Conservation (phyloP, 306 rosid genomes). For the Corylus avellana region DNA sequence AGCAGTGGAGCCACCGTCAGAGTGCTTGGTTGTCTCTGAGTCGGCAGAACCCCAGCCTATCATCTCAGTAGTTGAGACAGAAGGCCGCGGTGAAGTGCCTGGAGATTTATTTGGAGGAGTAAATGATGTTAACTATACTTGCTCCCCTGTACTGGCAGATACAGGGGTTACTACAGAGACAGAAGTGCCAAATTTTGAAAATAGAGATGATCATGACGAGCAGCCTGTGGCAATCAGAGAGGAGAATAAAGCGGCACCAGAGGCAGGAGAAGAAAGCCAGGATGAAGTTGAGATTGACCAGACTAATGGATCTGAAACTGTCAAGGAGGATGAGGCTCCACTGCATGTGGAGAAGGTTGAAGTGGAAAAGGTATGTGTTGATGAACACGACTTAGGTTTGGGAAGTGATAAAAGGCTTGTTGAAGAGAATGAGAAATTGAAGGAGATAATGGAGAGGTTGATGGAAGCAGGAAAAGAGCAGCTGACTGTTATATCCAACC, state of each 20-base stretch:
- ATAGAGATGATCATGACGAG: background rate
- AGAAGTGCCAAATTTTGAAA: background rate
- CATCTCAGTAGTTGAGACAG: background rate
- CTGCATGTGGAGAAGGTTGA: background rate
- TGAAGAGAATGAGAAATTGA: conserved; percentile 44
- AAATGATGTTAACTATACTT: background rate
- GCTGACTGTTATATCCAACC: conserved; percentile 33
- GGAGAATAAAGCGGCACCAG: background rate
- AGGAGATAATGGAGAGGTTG: conserved; percentile 42
- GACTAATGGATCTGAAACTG: background rate
- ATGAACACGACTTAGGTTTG: background rate
- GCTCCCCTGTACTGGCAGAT: background rate
- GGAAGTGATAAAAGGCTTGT: conserved; percentile 10
- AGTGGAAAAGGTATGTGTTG: background rate
- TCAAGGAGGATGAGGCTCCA: background rate
- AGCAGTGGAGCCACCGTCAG: background rate
- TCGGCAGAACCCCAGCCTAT: background rate
- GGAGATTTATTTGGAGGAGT: background rate
- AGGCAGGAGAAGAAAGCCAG: background rate
- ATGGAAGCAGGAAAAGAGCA: conserved; percentile 45
- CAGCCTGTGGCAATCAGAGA: background rate
- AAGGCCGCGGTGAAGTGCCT: background rate
- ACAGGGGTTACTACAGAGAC: background rate
- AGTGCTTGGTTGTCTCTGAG: background rate
- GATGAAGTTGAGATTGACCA: background rate